Conservation (phyloP, 129 eudicot genomes). For the Smallanthus sonchifolius region DNA sequence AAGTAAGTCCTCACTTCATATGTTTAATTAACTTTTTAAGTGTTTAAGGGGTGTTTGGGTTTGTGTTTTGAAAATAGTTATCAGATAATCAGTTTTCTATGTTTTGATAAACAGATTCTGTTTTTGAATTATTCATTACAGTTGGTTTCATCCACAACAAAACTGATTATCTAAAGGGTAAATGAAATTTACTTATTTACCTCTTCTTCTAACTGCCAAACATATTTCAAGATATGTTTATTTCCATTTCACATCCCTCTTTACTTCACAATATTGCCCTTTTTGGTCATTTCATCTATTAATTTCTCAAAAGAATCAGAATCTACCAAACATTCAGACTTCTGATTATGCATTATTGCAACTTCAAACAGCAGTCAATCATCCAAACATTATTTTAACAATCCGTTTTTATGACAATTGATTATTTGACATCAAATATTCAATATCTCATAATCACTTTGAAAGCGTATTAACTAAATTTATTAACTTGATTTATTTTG, state of each 20-base stretch:
- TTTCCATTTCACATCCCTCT: neutral
- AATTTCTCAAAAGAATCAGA: neutral
- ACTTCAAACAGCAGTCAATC: neutral
- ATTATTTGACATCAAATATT: neutral
- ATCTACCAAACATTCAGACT: neutral
- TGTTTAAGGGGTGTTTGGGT: neutral
- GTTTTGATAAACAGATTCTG: slow-evolving; percentile 5
- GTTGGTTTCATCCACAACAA: neutral
- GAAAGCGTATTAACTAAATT: neutral
- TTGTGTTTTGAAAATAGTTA: neutral
- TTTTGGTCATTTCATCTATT: neutral
- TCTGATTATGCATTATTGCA: neutral
- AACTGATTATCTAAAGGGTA: neutral
- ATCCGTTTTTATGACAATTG: neutral
- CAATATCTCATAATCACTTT: neutral
- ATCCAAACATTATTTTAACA: neutral
- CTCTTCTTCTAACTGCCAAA: neutral
- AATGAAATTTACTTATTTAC: neutral
- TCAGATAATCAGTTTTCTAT: neutral
- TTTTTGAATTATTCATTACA: neutral
- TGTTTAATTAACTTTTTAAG: neutral
- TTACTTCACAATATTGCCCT: neutral
- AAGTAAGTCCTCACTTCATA: slow-evolving; percentile 50
- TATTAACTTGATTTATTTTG: neutral
- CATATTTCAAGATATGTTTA: neutral